Evolutionary conservation across 1,139 yeast genomes (phyloP), one percentile per base, ranked within the genome.

Genomic region (Yarrowia galli): DNA sequence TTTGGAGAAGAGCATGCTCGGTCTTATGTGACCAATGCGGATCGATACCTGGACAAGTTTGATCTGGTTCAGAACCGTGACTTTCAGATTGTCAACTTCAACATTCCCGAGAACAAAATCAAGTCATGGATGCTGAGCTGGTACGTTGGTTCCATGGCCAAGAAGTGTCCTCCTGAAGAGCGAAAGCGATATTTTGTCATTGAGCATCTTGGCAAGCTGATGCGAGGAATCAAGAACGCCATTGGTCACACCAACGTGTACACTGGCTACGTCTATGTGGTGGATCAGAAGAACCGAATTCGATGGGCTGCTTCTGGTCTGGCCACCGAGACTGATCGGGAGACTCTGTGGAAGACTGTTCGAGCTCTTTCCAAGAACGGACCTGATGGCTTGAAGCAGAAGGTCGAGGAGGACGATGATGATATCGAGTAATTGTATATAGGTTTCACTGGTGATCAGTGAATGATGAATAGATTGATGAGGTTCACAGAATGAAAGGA

Each of bases 291-390:
- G 18, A 89, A 91, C 67, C 87, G 84, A 73, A 88, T 95, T 65
- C 82, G 99, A 73, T 95, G 98, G 98, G 95, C 93, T 18, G 91
- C 93, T 1, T 87, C 96, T 74, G 99, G 99, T 1, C 84, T 83
- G 65, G 89, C 97, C 3, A 82, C 82, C 20, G 86, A 84, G 13
- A 83, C 83, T 45, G 98, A 93, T 72, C 79, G 81, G 65, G 79
- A 80, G n/a, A 79, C 85, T 40, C 77, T 91, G 72, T 88, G 92
- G 91, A 87, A 85, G 73, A 84, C 89, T 67, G 87, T 89, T 0
- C 79, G 80, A 16, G 71, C 72, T 7, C 58, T 74, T n/a, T 54
- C 69, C 28, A 67, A 66, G 67, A 71, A 69, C 18, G 54, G 63
- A 23, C 63, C 56, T 16, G 63, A 65, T 6, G 66, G 66, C 2